Percentiles rank a stretch among this genome's conserved stretches.
Evolutionary conservation across 140 eudicot genomes (phyloP).

Genomic region (Erigeron philadelphicus): DNA sequence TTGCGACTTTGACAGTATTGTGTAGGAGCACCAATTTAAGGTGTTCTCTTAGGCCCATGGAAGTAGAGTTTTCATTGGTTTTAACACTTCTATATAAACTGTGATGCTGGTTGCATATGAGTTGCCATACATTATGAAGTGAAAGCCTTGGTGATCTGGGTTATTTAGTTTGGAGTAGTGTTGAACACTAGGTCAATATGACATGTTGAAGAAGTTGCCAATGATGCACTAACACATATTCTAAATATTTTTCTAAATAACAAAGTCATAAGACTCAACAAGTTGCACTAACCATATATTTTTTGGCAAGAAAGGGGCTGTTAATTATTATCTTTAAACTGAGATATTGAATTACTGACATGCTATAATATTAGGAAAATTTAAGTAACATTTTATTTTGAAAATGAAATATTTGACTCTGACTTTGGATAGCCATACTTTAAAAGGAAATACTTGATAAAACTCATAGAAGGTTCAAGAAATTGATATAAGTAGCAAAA

Average conservation of each 20-base stretch:
- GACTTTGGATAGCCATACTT: conserved; percentile 1
- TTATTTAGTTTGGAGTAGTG: background rate
- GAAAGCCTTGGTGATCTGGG: background rate
- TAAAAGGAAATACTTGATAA: background rate
- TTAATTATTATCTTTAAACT: background rate
- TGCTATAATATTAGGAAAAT: background rate
- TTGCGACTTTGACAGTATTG: no score
- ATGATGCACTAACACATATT: background rate
- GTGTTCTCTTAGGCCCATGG: conserved; percentile 4
- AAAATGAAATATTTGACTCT: background rate
- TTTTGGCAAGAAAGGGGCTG: background rate
- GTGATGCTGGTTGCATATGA: background rate
- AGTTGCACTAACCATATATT: background rate
- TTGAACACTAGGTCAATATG: background rate
- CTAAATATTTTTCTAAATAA: background rate
- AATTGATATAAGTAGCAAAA: conserved; percentile 9
- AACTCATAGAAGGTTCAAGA: background rate
- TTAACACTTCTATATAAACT: background rate
- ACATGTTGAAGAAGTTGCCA: conserved; percentile 3
- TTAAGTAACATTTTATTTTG: background rate
- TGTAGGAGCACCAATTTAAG: conserved; percentile 9
- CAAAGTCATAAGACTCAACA: conserved; percentile 1
- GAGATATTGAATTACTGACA: background rate
- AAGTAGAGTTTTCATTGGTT: background rate
- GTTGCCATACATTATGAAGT: background rate